Percentiles rank a stretch among this genome's conserved stretches.
Conservation (phyloP, 805 yeast species). For the Candida yuanshanica region DNA sequence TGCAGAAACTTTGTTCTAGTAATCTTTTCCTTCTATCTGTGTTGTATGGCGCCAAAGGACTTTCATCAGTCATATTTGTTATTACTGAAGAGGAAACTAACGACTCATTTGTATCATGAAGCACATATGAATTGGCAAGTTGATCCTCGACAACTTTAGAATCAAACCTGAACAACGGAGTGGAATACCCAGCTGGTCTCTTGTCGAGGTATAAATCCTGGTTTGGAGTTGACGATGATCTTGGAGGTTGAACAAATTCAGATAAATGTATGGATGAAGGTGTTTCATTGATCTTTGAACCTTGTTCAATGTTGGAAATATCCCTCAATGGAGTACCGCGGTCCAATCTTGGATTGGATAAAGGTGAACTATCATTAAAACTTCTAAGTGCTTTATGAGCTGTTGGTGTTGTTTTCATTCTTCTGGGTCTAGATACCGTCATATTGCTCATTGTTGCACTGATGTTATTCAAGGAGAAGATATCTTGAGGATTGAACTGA, state of each 20-base stretch:
- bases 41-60: constrained; percentile 9
- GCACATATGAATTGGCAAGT: not conserved
- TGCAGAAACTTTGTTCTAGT: not conserved
- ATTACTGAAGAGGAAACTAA: not conserved
- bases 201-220: constrained; percentile 1
- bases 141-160: constrained; percentile 4
- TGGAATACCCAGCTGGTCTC: constrained; percentile 15
- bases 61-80: not conserved
- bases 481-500: constrained; percentile 3
- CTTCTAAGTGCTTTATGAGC: not conserved
- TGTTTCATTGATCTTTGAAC: not conserved
- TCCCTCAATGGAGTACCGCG: not conserved
- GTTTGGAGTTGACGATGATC: constrained; percentile 24
- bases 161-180: constrained; percentile 17
- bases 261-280: constrained; percentile 22
- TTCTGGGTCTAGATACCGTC: not conserved
- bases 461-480: constrained; percentile 14
- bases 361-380: not conserved
- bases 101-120: constrained; percentile 1
- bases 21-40: constrained; percentile 7
- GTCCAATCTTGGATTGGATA: not conserved
- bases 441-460: constrained; percentile 1
- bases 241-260: constrained; percentile 23
- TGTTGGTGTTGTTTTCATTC: not conserved
- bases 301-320: not conserved